Base-by-base conservation (phyloP, 306 rosid genomes). In the Trifolium pratense region DNA sequence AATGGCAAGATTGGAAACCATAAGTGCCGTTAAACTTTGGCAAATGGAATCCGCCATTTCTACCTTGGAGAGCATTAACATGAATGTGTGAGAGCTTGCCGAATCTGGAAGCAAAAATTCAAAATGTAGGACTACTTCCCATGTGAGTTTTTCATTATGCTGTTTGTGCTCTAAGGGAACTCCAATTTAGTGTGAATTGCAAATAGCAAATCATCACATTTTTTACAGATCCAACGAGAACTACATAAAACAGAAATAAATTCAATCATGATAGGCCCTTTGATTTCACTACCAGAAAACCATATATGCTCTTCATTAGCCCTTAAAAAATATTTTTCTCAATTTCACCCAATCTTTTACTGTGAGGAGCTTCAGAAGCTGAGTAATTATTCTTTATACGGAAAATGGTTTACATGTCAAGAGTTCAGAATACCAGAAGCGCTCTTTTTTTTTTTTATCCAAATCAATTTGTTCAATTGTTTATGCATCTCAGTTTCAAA, bases 211-310 rank as follows among this genome's bases (percentile, higher is more conserved):
- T 25, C 31, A 78, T 49, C 58, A 26, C 15, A 9, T 21, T 18
- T 37, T 70, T 51, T 48, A 46, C 57, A 29, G 39, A 48, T 68
- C 42, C 52, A 69, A 32, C 34, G 58, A 42, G 25, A 42, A 40
- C 51, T 45, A 29, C 39, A 23, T 34, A n/a, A 45, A 32, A 29
- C 59, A 52, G 15, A 45, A 58, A 42, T 26, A 29, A 43, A 56
- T 40, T 56, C 56, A 17, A 75, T 60, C 37, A 61, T 48, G 39
- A 17, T 9, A 29, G 45, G 58, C 56, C 59, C 69, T 59, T 11
- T 29, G 56, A 37, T 51, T 49, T 68, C 67, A 68, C 67, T 37
- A 15, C 57, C 74, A 64, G 62, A 46, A 77, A 68, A 46, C 63
- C 60, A 45, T 36, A 46, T 46, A 15, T 77, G 59, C 37, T 46